A percentile compares a stretch with the other conserved stretches of the same genome.
phyloP scores from a whole-genome alignment of 2,329 filamentous ascomycete genomes.

The Pseudogymnoascus sp. region DNA sequence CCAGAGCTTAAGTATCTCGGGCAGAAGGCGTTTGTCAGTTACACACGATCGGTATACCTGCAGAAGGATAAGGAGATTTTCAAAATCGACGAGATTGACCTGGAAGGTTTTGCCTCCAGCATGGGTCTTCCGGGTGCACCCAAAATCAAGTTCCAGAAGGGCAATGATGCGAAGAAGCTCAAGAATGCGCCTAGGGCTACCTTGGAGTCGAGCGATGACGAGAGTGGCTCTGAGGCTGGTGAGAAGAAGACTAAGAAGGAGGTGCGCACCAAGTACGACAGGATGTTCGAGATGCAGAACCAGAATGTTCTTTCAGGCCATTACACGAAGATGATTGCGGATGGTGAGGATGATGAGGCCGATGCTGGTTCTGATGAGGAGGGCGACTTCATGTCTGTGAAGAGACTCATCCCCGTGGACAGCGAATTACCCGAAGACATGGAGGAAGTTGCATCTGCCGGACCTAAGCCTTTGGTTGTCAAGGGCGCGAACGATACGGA shows the following conservation, averaged over 20 bases:
- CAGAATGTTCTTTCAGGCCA: slow-evolving; percentile 93
- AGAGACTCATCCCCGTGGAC: slow-evolving; percentile 71
- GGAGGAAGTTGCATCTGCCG: slow-evolving; percentile 34
- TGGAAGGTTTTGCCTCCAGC: slow-evolving; percentile 80
- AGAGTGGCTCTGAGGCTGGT: slow-evolving; percentile 46
- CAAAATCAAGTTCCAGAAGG: slow-evolving; percentile 87
- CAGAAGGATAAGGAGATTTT: slow-evolving; percentile 92
- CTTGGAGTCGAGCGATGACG: slow-evolving; percentile 49
- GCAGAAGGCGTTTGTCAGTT: slow-evolving; percentile 92
- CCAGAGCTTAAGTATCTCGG: slow-evolving; percentile 89
- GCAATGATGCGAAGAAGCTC: slow-evolving; percentile 73
- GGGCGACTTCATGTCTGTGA: slow-evolving; percentile 81
- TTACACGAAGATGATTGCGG: slow-evolving; percentile 75
- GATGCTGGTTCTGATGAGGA: slow-evolving; percentile 51
- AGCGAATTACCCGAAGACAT: slow-evolving; percentile 39
- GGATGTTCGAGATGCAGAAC: slow-evolving; percentile 96
- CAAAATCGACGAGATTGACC: slow-evolving; percentile 68
- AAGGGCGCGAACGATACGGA: slow-evolving; percentile 59
- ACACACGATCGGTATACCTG: slow-evolving; percentile 74
- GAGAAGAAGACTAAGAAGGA: slow-evolving; percentile 51
- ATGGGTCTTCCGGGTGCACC: slow-evolving; percentile 85
- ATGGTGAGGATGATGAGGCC: slow-evolving; percentile 40
- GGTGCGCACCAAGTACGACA: slow-evolving; percentile 89
- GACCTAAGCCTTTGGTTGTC: slow-evolving; percentile 49
- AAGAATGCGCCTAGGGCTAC: slow-evolving; percentile 76